Evolutionary conservation across 441 rosid species (phyloP).

Genomic region (Viola pubescens): DNA sequence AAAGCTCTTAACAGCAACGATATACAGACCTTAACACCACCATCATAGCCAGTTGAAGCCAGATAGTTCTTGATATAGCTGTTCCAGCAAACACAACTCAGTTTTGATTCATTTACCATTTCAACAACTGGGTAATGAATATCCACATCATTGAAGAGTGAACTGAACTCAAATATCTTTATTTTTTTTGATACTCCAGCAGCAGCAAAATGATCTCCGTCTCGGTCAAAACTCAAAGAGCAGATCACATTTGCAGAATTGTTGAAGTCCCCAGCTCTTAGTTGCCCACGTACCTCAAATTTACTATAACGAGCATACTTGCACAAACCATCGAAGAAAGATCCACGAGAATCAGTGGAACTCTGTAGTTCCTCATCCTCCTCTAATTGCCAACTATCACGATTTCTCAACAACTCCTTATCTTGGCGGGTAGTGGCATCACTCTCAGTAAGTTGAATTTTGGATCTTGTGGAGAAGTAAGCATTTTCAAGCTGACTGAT

Average conservation of each 20-base stretch:
- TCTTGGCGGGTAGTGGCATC: conserved; percentile 41
- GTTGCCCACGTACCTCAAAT: conserved; percentile 61
- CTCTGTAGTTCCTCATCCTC: conserved; percentile 37
- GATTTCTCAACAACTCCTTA: conserved; percentile 45
- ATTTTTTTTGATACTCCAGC: conserved; percentile 95
- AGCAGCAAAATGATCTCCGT: conserved; percentile 75
- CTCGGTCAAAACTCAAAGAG: conserved; percentile 87
- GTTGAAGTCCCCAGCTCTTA: conserved; percentile 74
- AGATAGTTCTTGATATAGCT: conserved; percentile 86
- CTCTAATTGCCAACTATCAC: conserved; percentile 29
- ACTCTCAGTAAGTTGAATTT: conserved; percentile 40
- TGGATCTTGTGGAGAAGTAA: conserved; percentile 73
- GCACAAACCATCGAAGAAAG: conserved; percentile 84
- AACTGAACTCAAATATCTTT: conserved; percentile 76
- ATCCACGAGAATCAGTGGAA: conserved; percentile 55
- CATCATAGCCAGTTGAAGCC: conserved; percentile 94
- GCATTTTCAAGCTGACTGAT: conserved; percentile 77
- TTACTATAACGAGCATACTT: conserved; percentile 84
- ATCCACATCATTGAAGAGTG: conserved; percentile 72
- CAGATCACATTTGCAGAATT: conserved; percentile 84
- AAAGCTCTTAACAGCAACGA: conserved; percentile 11
- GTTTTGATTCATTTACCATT: conserved; percentile 77
- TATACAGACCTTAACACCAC: conserved; percentile 71
- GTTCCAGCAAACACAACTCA: conserved; percentile 93
- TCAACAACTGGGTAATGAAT: conserved; percentile 86